Base-by-base conservation (phyloP, 163 green algal species). In the Scenedesmus sp. region DNA sequence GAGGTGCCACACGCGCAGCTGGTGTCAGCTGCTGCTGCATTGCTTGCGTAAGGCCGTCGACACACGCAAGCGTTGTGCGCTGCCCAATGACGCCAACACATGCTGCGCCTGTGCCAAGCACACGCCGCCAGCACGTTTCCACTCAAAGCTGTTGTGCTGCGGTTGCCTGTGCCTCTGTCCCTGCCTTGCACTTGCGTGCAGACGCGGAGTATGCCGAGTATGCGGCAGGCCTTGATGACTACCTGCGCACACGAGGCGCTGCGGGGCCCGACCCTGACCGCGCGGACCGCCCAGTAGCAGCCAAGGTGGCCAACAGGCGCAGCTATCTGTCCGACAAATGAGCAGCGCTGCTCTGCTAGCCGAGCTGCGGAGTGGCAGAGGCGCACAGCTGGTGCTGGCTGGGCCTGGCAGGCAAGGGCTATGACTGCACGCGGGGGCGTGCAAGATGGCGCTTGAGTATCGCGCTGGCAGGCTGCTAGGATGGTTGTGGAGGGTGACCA, bases 241-340 rank as follows among this genome's bases (percentile, higher is more conserved):
- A 54, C 20, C 15, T 90, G 86, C 56, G 64, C 57, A 67, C 13
- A 9, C 54, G 86, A 59, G 64, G 56, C 5, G 66, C 64, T 55
- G 86, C n/a, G 13, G 76, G 60, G 54, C 60, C 20, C 15, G 84
- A 55, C 34, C n/a, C 84, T 23, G 84, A 89, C 34, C 59, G 52
- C 46, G 26, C 46, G 18, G 23, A 16, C 59, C 16, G 7, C 6
- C 26, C 60, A 89, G 62, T 55, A 82, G 84, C 60, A 89, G 84
- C 84, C 15, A n/a, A 20, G 26, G 26, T 60, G 64, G 34, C 86
- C 16, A 82, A 62, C 66, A 81, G 86, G 23, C 74, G 86, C 18
- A 90, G 86, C 86, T 90, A 76, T 70, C 64, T 90, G 52, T 85
- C 86, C 20, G 86, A 90, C 86, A 90, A 90, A 7, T 76, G 15